Percentiles rank a stretch among this genome's conserved stretches.
Conservation (phyloP, 768 basidiomycete species). For the Rhodotorula babjevae region DNA sequence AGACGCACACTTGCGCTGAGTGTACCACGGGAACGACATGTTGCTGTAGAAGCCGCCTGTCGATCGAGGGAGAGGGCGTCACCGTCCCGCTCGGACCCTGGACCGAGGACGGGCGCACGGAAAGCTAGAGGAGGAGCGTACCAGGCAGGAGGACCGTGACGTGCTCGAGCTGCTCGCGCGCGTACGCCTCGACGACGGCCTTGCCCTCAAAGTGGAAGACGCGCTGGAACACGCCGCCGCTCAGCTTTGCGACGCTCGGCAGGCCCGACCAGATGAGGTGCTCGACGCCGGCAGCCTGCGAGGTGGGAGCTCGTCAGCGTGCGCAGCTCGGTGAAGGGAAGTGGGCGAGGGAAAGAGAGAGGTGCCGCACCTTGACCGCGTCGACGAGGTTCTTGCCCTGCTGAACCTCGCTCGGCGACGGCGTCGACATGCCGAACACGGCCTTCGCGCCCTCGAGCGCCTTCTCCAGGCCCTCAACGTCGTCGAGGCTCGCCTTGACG, state of each 20-base stretch:
- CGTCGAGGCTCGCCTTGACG: background rate
- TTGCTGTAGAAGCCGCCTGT: conserved; percentile 11
- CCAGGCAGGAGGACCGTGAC: conserved; percentile 9
- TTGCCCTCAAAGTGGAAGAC: conserved; percentile 24
- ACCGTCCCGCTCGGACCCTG: too few species aligned
- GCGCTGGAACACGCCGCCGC: conserved; percentile 15
- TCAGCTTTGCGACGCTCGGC: conserved; percentile 1
- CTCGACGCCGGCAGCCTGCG: conserved; percentile 24
- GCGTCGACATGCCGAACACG: background rate
- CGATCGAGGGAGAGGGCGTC: too few species aligned
- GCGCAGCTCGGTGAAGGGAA: too few species aligned
- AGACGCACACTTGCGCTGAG: background rate
- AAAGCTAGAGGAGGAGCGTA: background rate
- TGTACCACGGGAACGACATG: background rate
- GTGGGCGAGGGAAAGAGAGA: too few species aligned
- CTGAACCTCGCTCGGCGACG: background rate
- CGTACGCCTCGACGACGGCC: conserved; percentile 4
- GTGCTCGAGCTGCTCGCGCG: background rate
- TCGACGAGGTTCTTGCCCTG: conserved; percentile 14
- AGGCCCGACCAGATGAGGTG: conserved; percentile 37
- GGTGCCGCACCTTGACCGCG: background rate
- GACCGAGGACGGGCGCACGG: too few species aligned
- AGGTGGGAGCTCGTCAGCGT: too few species aligned
- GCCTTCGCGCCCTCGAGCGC: conserved; percentile 5
- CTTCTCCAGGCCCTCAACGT: background rate